Evolutionary conservation across 192 early-diverging fungal species (phyloP), one percentile per base, ranked within the genome.

Genomic region (Geranomyces variabilis): DNA sequence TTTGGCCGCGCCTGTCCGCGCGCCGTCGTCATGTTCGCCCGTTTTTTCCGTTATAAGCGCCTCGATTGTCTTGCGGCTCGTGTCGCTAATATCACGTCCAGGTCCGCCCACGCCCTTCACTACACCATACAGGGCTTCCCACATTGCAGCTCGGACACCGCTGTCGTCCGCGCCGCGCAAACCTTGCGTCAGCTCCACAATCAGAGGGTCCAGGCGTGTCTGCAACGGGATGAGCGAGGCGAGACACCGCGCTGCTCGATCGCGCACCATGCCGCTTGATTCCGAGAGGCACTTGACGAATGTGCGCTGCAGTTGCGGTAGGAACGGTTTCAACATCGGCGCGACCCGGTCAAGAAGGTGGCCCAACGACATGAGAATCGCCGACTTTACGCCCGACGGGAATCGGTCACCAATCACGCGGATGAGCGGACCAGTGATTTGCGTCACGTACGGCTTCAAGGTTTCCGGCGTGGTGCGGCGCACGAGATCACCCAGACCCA

Each of bases 261-360:
- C 85, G 36, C 95, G 91, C 5, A 99, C 90, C 57, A 69, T 74
- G n/a, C 85, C 72, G 17, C 81, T 84, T n/a, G 87, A 76, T 46
- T 97, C 95, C 10, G 90, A 83, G 28, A 97, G 78, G 1, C 88
- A 91, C 73, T 97, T 96, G 65, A 94, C 89, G 73, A 99, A 98
- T 0, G 96, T 96, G 59, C 97, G 90, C 81, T 98, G 95, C 44
- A 98, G 89, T 84, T 99, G 97, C 33, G 97, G 97, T 60, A 99
- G 80, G 90, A 99, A 99, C 26, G 96, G 94, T 58, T 95, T 96
- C 66, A 98, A 84, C 70, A 93, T 87, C 28, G 90, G 80, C 26
- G 96, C 91, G 8, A 97, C 91, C 76, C 94, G 95, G 30, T 75
- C 75, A 62, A 99, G 82, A 15, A 72, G 48, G 51, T 84, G 84